phyloP scores from a whole-genome alignment of 345 rosid species.

The Citrus maxima region DNA sequence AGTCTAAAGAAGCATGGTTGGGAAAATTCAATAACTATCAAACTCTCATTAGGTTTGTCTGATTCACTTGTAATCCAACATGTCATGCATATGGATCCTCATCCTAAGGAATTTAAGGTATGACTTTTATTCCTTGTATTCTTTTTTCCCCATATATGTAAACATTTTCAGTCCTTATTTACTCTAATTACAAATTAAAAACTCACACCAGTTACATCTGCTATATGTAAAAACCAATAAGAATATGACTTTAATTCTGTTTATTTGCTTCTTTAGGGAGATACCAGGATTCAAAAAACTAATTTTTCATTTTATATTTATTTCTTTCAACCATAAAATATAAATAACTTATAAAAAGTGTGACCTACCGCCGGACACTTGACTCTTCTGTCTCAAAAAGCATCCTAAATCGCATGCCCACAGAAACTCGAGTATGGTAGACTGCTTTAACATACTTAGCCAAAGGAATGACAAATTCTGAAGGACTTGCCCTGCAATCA shows the following conservation, averaged over 20 bases:
- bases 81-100: not conserved
- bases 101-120: not conserved
- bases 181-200: not conserved
- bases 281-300: not conserved
- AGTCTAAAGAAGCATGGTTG: not conserved
- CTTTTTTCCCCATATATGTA: not conserved
- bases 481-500: constrained; percentile 58
- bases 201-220: not conserved
- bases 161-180: not conserved
- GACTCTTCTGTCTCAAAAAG: constrained; percentile 66
- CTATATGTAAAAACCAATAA: not conserved
- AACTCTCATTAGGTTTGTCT: not conserved
- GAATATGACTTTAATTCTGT: not conserved
- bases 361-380: constrained; percentile 51
- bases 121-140: not conserved
- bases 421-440: constrained; percentile 50
- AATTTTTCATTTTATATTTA: not conserved
- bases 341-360: not conserved
- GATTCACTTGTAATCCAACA: not conserved
- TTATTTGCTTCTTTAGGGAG: not conserved
- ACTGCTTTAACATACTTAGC: constrained; percentile 53
- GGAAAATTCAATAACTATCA: not conserved
- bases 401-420: constrained; percentile 67
- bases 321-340: not conserved
- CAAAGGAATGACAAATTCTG: constrained; percentile 54